Percentiles rank a stretch among this genome's conserved stretches.
These are phyloP conservation scores for Talaromyces pinophilus DNA, from an alignment of 2,329 filamentous ascomycete species.

Conservation along the genomic window DNA sequence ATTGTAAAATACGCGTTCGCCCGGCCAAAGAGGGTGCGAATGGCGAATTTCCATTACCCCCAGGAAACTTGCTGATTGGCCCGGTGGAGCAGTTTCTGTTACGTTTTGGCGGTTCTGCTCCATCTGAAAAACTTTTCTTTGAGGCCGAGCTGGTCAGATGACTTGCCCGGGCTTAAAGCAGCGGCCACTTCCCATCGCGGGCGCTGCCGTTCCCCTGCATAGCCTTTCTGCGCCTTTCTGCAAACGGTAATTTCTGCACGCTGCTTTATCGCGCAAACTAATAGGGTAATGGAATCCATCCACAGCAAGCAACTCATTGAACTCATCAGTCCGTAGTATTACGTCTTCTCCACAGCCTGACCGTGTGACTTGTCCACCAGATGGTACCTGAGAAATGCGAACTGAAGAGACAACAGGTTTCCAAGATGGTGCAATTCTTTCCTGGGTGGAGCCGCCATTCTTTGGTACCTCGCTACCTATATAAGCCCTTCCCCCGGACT, in stretches of 20 bases:
- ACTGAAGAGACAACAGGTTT: background rate
- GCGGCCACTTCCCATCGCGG: conserved; percentile 10
- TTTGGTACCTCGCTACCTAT: conserved; percentile 8
- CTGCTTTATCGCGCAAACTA: background rate
- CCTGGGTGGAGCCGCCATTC: conserved; percentile 6
- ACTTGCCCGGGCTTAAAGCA: conserved; percentile 29
- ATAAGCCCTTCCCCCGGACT: conserved; percentile 15
- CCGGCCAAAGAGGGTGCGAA: background rate
- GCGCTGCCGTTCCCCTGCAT: background rate
- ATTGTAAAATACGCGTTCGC: background rate
- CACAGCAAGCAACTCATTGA: background rate
- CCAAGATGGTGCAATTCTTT: conserved; percentile 18
- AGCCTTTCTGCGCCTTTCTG: background rate
- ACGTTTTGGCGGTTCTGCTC: conserved; percentile 33
- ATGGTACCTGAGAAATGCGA: conserved; percentile 17
- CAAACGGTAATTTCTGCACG: background rate
- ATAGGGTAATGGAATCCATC: background rate
- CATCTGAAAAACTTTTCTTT: conserved; percentile 22
- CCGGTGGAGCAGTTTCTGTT: conserved; percentile 36
- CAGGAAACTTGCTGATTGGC: conserved; percentile 39
- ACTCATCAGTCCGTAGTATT: conserved; percentile 9
- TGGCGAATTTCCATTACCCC: conserved; percentile 35
- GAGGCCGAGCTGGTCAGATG: conserved; percentile 35
- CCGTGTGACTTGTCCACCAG: conserved; percentile 14
- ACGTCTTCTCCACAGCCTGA: background rate